A percentile compares a stretch with the other conserved stretches of the same genome.
These are phyloP conservation scores for Didymosphaeria variabile DNA, from an alignment of 2,329 filamentous ascomycete genomes.

Conservation along the genomic window DNA sequence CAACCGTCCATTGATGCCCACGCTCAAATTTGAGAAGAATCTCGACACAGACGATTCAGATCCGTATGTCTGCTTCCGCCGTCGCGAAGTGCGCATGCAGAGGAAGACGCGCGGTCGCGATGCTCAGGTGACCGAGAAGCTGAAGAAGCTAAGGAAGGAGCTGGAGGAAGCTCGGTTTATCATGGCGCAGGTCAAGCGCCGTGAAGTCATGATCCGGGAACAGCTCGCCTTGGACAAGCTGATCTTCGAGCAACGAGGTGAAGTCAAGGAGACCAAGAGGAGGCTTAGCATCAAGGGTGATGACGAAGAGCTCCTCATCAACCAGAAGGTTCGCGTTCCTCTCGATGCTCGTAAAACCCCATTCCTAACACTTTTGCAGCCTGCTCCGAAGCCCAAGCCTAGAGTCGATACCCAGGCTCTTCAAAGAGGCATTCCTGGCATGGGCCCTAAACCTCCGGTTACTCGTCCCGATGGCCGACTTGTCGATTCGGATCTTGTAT, in stretches of 20 bases:
- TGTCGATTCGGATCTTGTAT: constrained; percentile 77
- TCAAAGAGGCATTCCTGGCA: constrained; percentile 73
- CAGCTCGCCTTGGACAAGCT: constrained; percentile 76
- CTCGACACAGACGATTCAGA: constrained; percentile 95
- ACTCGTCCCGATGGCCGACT: constrained; percentile 74
- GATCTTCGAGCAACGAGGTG: constrained; percentile 83
- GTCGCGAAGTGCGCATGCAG: constrained; percentile 91
- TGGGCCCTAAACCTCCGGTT: constrained; percentile 53
- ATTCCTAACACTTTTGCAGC: constrained; percentile 40
- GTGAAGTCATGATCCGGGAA: constrained; percentile 82
- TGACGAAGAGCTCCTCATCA: constrained; percentile 85
- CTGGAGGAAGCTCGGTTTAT: constrained; percentile 87
- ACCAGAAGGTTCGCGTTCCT: constrained; percentile 78
- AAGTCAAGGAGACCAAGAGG: constrained; percentile 87
- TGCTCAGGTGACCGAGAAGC: constrained; percentile 91
- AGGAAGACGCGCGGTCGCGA: constrained; percentile 95
- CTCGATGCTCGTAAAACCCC: neutral
- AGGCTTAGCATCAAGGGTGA: constrained; percentile 89
- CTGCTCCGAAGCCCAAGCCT: constrained; percentile 58
- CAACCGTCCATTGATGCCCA: constrained; percentile 78
- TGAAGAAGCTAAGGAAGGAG: constrained; percentile 89
- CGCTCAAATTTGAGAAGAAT: constrained; percentile 91
- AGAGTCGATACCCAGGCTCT: constrained; percentile 67
- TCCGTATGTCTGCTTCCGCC: constrained; percentile 97
- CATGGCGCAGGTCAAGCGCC: constrained; percentile 77